Base-by-base conservation (phyloP, 2,329 filamentous ascomycete species). In the Penicillium sclerotiorum region DNA sequence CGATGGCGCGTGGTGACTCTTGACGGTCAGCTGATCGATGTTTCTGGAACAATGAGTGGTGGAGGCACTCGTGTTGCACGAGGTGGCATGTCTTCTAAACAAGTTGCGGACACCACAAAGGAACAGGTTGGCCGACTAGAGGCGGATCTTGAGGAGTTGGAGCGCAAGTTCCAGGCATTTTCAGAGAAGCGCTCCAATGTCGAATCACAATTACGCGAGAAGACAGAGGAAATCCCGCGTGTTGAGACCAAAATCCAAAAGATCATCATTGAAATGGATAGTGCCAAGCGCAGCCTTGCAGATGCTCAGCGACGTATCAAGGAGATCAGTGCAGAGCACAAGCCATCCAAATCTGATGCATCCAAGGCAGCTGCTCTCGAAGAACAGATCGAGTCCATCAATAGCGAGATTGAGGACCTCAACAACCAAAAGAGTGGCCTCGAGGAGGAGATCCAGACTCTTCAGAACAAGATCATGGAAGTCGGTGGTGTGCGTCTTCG, bases 401-500 rank as follows among this genome's bases (percentile, higher is more conserved):
- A 90, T 63, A 84, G 83, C 58, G 90, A 96, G 62, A 83, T 96
- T 9, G 83, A 88, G 50, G 88, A 87, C 62, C 80, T 99, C 8
- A 89, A 85, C 53, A 79, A 83, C 8, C 90, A 97, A 72, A 96
- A 89, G n/a, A 84, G 89, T 1, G 94, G 87, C 38, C 85, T 96
- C 8, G 94, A 99, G 68, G 86, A 87, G 21, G 94, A 97, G 71
- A 97, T 99, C 73, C 93, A 95, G 73, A 81, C 81, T 17, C 79
- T 99, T 1, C 93, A 99, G 68, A 87, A 94, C 79, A 95, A 92
- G 78, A 99, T 99, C 65, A 97, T 99, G 94, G 88, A 96, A 71
- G 87, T 96, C 56, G 94, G 94, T 65, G 94, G 94, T 72, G 91
- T 97, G 64, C 91, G 90, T 73, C 84, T 99, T 15, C 87, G 94